Evolutionary conservation across 768 basidiomycete species (phyloP).

Genomic region (Pleurotus ostreatus): DNA sequence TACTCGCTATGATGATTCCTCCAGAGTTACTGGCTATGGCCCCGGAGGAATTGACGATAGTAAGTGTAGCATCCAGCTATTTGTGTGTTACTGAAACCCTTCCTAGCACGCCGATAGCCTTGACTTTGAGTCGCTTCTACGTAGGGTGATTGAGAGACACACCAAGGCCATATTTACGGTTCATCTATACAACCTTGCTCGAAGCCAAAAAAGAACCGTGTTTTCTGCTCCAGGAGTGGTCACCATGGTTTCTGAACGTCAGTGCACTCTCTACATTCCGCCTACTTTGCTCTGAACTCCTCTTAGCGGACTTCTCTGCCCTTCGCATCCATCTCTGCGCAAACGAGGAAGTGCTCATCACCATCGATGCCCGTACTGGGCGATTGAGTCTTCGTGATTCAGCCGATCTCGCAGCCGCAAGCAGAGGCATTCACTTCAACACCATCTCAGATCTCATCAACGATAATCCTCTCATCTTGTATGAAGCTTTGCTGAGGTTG

Average conservation of each 20-base stretch:
- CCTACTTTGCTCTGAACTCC: neutral
- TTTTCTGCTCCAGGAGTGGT: constrained; percentile 65
- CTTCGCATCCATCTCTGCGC: constrained; percentile 71
- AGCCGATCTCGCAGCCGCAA: constrained; percentile 74
- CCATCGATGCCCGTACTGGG: constrained; percentile 78
- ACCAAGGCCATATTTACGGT: constrained; percentile 54
- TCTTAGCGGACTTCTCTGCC: constrained; percentile 43
- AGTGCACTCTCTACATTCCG: constrained; percentile 9
- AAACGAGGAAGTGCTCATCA: constrained; percentile 71
- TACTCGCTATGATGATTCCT: constrained; percentile 57
- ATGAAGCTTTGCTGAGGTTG: constrained; percentile 53
- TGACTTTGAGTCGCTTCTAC: constrained; percentile 70
- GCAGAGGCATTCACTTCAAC: constrained; percentile 64
- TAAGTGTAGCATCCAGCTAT: constrained; percentile 31
- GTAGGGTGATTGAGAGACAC: constrained; percentile 61
- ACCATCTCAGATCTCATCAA: constrained; percentile 61
- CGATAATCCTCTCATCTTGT: constrained; percentile 57
- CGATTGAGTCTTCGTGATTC: constrained; percentile 75
- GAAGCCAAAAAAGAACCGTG: constrained; percentile 44
- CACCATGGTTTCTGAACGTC: constrained; percentile 52
- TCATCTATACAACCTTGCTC: constrained; percentile 53
- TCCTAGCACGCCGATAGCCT: constrained; percentile 61
- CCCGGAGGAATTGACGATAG: constrained; percentile 46
- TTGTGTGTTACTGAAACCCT: neutral
- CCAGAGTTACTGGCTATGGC: constrained; percentile 40